Evolutionary conservation across 1,284 basidiomycete species (phyloP).

Genomic region (Vanrija humicola): DNA sequence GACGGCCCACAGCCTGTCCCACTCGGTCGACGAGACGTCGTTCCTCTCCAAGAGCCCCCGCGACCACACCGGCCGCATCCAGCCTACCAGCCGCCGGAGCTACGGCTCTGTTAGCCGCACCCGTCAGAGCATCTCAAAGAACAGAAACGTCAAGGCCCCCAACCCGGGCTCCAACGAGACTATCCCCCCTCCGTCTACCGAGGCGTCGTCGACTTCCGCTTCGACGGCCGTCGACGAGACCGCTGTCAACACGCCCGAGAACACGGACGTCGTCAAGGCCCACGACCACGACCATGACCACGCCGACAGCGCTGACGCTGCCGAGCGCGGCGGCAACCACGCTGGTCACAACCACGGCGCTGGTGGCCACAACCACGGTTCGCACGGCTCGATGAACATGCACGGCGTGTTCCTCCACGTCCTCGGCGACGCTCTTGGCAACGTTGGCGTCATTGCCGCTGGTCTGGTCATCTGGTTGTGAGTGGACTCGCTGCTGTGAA

Average conservation of each 20-base stretch:
- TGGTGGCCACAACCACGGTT: slow-evolving; percentile 51
- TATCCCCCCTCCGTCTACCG: slow-evolving; percentile 17
- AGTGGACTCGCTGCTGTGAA: slow-evolving; percentile 16
- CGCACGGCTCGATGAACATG: slow-evolving; percentile 92
- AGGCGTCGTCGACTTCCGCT: slow-evolving; percentile 6
- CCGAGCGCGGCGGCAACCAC: slow-evolving; percentile 24
- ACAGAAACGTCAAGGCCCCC: slow-evolving; percentile 15
- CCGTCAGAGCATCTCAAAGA: neutral
- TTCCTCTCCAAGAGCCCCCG: slow-evolving; percentile 29
- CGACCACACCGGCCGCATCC: slow-evolving; percentile 18
- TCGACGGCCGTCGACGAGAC: slow-evolving; percentile 13
- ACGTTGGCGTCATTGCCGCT: slow-evolving; percentile 93
- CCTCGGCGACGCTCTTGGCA: slow-evolving; percentile 92
- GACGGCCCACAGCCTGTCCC: slow-evolving; percentile 58
- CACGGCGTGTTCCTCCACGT: slow-evolving; percentile 90
- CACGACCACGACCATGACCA: slow-evolving; percentile 22
- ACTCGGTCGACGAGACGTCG: slow-evolving; percentile 17
- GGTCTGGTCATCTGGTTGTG: slow-evolving; percentile 86
- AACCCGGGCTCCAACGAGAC: slow-evolving; percentile 31
- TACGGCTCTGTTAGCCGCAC: slow-evolving; percentile 19
- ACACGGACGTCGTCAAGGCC: slow-evolving; percentile 24
- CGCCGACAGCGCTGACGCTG: slow-evolving; percentile 18
- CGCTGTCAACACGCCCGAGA: slow-evolving; percentile 8
- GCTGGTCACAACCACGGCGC: slow-evolving; percentile 22
- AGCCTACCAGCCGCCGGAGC: slow-evolving; percentile 14